Base-by-base conservation (phyloP, 306 rosid genomes). In the Malus asiatica region DNA sequence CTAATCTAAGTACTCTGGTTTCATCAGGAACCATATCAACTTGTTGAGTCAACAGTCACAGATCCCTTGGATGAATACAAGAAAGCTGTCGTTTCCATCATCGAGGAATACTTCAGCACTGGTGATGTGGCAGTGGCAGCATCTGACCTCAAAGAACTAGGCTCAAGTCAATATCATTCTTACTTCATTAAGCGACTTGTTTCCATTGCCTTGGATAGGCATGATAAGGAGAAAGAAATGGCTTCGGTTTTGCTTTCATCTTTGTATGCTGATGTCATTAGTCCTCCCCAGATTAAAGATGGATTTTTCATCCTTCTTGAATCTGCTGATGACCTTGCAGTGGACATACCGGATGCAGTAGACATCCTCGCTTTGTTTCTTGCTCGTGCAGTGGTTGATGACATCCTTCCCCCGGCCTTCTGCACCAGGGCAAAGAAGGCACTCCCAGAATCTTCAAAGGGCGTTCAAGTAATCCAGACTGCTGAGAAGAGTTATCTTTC, bases 321-420 rank as follows among this genome's bases (percentile, higher is more conserved):
- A 79, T 92, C 99, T 77, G 97, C 91, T 73, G 99, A 95, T 78
- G 99, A 95, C 87, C 97, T 95, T 75, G 97, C 89, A 19, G 96
- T 95, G 67, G 99, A 95, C 86, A 95, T 95, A 71, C 85, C 87
- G 71, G 97, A 95, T 83, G 95, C 99, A 44, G 99, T 87, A 61
- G 97, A 95, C 82, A 83, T 95, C 79, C 97, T 95, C 69, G 97
- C 97, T 11, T 86, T 95, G 89, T 95, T 92, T 79, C 75, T 92
- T 76, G 97, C 99, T 22, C 99, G 99, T 70, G 99, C 99, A 67
- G 97, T 95, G 79, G 99, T 95, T 53, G 99, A 95, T 78, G 99
- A 95, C 87, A 95, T 95, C 62, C 84, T 95, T 79, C 97, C 99
- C 72, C 97, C 97, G 4, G 99, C 99, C 69, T 95, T 92, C 76